These are phyloP conservation scores for Daldinia eschscholtzii DNA, from an alignment of 2,329 filamentous ascomycete genomes.

Conservation along the genomic window DNA sequence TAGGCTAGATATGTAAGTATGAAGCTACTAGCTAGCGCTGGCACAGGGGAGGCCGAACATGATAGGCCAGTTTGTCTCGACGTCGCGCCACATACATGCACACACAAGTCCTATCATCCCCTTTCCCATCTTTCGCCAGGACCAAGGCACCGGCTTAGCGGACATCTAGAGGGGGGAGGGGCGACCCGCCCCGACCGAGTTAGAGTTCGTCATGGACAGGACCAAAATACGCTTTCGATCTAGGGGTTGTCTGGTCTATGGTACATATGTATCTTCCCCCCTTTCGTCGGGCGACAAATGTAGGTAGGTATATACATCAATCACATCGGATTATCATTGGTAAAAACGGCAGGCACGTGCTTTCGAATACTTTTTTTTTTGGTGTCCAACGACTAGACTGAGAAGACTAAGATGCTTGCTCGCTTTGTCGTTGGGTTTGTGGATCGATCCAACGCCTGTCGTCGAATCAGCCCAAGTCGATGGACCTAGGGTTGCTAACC, in stretches of 20 bases:
- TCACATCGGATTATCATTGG: slow-evolving; percentile 18
- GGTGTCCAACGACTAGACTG: slow-evolving; percentile 6
- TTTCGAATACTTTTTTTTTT: neutral
- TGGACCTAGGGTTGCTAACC: slow-evolving; percentile 2
- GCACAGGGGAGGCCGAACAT: slow-evolving; percentile 4
- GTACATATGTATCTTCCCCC: too few species aligned
- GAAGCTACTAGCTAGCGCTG: neutral
- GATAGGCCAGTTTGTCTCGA: neutral
- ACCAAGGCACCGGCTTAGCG: slow-evolving; percentile 11
- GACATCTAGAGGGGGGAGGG: neutral
- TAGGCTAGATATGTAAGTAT: too few species aligned
- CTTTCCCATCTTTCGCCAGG: slow-evolving; percentile 7
- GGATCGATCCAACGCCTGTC: slow-evolving; percentile 10
- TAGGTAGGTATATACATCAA: too few species aligned
- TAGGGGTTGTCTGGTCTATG: neutral
- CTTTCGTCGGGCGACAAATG: too few species aligned
- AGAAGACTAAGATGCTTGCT: too few species aligned
- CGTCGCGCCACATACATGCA: neutral
- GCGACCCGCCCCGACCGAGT: slow-evolving; percentile 1
- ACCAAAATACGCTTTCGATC: neutral
- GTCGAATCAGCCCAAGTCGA: slow-evolving; percentile 18
- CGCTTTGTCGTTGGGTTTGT: too few species aligned
- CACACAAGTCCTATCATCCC: too few species aligned
- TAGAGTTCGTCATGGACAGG: neutral
- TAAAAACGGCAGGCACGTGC: slow-evolving; percentile 33